Percentiles rank a stretch among this genome's conserved stretches.
Conservation (phyloP, 2,329 filamentous ascomycete species). For the Sporothrix humicola region DNA sequence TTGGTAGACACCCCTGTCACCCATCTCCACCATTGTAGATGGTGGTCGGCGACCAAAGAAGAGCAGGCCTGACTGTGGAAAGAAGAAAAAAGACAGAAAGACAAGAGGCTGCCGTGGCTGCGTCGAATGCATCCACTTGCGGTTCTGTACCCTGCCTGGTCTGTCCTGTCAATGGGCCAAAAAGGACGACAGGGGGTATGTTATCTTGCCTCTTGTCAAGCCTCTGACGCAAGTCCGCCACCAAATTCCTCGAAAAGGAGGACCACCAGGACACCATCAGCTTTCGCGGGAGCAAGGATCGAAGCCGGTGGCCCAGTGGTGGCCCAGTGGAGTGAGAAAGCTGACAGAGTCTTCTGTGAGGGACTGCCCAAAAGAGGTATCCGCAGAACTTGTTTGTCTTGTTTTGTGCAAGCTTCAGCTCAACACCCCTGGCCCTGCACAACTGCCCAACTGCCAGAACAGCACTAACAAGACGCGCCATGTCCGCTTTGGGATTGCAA, state of each 20-base stretch:
- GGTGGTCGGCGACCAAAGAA: conserved; percentile 32
- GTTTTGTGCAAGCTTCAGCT: neutral
- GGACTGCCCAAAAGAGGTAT: neutral
- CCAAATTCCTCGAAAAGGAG: neutral
- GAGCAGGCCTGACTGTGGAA: neutral
- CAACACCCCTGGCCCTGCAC: neutral
- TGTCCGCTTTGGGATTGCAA: conserved; percentile 9
- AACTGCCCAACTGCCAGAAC: conserved; percentile 16
- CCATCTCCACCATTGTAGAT: conserved; percentile 7
- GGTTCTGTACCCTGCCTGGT: neutral
- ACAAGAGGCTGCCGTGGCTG: no score
- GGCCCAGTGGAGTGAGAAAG: neutral
- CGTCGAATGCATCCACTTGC: neutral
- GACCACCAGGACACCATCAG: neutral
- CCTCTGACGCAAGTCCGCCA: conserved; percentile 20
- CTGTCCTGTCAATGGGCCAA: neutral
- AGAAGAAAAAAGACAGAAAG: neutral
- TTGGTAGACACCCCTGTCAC: conserved; percentile 3
- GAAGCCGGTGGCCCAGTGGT: neutral
- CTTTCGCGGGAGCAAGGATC: conserved; percentile 10
- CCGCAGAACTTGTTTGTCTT: conserved; percentile 11
- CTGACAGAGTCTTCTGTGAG: neutral
- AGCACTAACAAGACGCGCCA: neutral
- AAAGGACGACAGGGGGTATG: neutral
- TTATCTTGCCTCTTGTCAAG: neutral